phyloP scores from a whole-genome alignment of 257 asterid genomes.

The Vinca minor region DNA sequence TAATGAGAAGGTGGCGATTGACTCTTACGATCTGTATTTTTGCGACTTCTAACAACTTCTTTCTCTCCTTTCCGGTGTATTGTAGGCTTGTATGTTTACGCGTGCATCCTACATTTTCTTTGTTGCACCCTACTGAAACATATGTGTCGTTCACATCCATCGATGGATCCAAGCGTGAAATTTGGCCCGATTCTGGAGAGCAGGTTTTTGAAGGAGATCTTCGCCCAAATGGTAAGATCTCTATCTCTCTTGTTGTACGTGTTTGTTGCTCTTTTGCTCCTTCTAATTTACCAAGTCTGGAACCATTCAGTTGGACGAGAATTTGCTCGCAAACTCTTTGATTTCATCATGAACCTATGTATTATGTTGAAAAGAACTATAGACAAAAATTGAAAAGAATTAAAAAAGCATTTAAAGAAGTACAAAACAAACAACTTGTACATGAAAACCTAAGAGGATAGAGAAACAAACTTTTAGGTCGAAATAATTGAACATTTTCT shows the following conservation, averaged over 20 bases:
- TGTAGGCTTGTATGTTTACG: slow-evolving; percentile 89
- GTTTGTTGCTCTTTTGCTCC: background rate
- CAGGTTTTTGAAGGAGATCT: slow-evolving; percentile 57
- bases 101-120: slow-evolving; percentile 69
- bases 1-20: no score
- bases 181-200: slow-evolving; percentile 74
- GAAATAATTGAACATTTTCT: no score
- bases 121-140: slow-evolving; percentile 78
- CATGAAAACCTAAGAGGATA: no score
- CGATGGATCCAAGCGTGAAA: slow-evolving; percentile 60
- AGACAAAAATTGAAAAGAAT: no score
- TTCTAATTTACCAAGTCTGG: background rate
- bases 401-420: no score
- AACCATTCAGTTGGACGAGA: no score
- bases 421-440: no score
- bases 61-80: background rate
- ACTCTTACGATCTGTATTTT: no score
- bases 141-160: slow-evolving; percentile 61
- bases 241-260: background rate
- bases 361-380: no score
- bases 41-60: background rate
- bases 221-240: slow-evolving; percentile 59
- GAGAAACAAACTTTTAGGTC: no score
- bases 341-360: no score
- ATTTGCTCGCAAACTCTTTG: no score